These are phyloP conservation scores for Pythium rishiriense DNA, from an alignment of 352 stramenopile species.

Conservation along the genomic window DNA sequence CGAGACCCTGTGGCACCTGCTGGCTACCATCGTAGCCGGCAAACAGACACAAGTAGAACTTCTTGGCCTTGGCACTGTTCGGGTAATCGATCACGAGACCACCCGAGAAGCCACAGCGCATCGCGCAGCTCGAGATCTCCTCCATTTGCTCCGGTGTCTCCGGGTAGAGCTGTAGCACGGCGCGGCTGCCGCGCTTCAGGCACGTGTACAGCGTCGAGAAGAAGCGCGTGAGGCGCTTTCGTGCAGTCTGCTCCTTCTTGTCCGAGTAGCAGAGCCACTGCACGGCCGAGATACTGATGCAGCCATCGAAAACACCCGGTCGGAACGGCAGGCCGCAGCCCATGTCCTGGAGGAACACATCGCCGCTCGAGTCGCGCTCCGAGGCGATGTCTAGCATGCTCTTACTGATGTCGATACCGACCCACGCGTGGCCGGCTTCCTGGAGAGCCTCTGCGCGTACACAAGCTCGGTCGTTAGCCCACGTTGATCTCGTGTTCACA, in stretches of 20 bases:
- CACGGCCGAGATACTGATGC: constrained; percentile 99
- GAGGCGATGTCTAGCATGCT: constrained; percentile 99
- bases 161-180: constrained; percentile 99
- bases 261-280: constrained; percentile 99
- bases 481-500: background rate
- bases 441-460: constrained; percentile 70
- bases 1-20: constrained; percentile 84
- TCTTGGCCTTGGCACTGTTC: constrained; percentile 99
- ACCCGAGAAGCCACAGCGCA: constrained; percentile 91
- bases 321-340: constrained; percentile 97
- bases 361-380: constrained; percentile 89
- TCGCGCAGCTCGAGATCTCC: constrained; percentile 88
- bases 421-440: constrained; percentile 95
- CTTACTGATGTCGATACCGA: constrained; percentile 97
- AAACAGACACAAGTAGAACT: constrained; percentile 99
- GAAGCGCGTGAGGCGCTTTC: constrained; percentile 95
- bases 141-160: constrained; percentile 97
- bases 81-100: constrained; percentile 99
- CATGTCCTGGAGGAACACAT: constrained; percentile 96
- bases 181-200: constrained; percentile 85
- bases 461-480: constrained; percentile 17
- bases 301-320: constrained; percentile 97
- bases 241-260: constrained; percentile 93
- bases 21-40: constrained; percentile 87
- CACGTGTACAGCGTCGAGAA: constrained; percentile 94